Evolutionary conservation across 495 filamentous ascomycete species (phyloP).

Genomic region (Aspergillus cristatus): DNA sequence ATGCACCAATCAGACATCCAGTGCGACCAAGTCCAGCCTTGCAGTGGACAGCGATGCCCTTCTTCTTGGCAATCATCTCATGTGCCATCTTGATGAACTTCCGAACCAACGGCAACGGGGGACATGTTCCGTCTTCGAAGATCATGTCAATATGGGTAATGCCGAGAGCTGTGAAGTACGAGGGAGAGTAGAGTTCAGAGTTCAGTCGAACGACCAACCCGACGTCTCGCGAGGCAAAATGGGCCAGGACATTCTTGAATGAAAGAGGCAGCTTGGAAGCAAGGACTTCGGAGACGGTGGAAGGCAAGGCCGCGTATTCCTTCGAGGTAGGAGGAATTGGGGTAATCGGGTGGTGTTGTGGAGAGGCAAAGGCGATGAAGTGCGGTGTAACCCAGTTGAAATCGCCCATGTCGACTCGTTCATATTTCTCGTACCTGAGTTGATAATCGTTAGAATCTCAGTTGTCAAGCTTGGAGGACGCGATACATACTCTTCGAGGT

Average conservation of each 20-base stretch:
- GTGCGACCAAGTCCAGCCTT: constrained; percentile 97
- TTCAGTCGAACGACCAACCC: constrained; percentile 93
- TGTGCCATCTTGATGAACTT: constrained; percentile 94
- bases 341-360: constrained; percentile 67
- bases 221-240: constrained; percentile 78
- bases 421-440: constrained; percentile 77
- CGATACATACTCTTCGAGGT: constrained; percentile 72
- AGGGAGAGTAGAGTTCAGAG: constrained; percentile 88
- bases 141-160: constrained; percentile 98
- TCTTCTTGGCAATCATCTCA: constrained; percentile 82
- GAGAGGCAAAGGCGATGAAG: constrained; percentile 94
- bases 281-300: constrained; percentile 55
- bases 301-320: constrained; percentile 61
- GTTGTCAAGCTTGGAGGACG: no score
- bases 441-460: not conserved
- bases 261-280: constrained; percentile 57
- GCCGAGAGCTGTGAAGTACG: constrained; percentile 88
- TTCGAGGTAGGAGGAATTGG: constrained; percentile 62
- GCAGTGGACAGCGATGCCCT: constrained; percentile 93
- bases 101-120: constrained; percentile 70
- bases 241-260: constrained; percentile 89
- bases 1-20: constrained; percentile 92
- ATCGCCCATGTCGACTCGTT: constrained; percentile 95
- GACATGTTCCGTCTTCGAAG: constrained; percentile 97
- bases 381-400: constrained; percentile 98